Conservation (phyloP, 106 monocot species). For the Dendrobium nobile region DNA sequence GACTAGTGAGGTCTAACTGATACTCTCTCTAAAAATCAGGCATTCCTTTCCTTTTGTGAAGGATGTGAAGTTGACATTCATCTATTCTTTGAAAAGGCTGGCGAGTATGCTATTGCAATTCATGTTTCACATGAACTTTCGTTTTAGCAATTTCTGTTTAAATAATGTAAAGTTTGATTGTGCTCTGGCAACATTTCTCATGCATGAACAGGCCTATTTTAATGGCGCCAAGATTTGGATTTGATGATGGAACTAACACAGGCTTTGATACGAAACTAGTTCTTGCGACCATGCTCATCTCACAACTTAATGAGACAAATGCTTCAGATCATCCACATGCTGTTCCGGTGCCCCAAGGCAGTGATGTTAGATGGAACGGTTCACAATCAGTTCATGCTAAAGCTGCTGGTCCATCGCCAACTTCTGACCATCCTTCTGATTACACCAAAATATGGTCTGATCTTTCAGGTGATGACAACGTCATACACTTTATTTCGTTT, state of each 20-base stretch:
- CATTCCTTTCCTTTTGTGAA: slow-evolving; percentile 94
- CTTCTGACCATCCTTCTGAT: slow-evolving; percentile 41
- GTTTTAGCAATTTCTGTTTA: background rate
- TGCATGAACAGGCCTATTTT: slow-evolving; percentile 64
- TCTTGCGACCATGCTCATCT: slow-evolving; percentile 82
- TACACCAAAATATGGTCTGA: slow-evolving; percentile 92
- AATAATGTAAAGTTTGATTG: background rate
- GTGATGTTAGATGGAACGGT: slow-evolving; percentile 8
- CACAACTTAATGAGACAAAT: slow-evolving; percentile 58
- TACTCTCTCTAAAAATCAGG: slow-evolving; percentile 32
- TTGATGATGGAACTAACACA: slow-evolving; percentile 63
- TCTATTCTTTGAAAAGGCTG: slow-evolving; percentile 90
- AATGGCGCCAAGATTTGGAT: slow-evolving; percentile 73
- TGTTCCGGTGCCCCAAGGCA: slow-evolving; percentile 17
- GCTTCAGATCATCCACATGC: slow-evolving; percentile 16
- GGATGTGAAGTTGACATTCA: slow-evolving; percentile 95
- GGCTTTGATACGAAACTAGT: slow-evolving; percentile 83
- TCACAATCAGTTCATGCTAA: slow-evolving; percentile 29
- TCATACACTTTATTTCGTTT: background rate
- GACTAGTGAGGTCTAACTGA: slow-evolving; percentile 2
- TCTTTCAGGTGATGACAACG: slow-evolving; percentile 55
- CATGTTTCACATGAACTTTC: slow-evolving; percentile 3
- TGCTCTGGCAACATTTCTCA: background rate
- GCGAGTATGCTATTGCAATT: slow-evolving; percentile 54
- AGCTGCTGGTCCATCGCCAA: slow-evolving; percentile 29